Percentiles rank a stretch among this genome's conserved stretches.
phyloP scores from a whole-genome alignment of 2,329 filamentous ascomycete species.

The Teratosphaeria pseudoeucalypti region DNA sequence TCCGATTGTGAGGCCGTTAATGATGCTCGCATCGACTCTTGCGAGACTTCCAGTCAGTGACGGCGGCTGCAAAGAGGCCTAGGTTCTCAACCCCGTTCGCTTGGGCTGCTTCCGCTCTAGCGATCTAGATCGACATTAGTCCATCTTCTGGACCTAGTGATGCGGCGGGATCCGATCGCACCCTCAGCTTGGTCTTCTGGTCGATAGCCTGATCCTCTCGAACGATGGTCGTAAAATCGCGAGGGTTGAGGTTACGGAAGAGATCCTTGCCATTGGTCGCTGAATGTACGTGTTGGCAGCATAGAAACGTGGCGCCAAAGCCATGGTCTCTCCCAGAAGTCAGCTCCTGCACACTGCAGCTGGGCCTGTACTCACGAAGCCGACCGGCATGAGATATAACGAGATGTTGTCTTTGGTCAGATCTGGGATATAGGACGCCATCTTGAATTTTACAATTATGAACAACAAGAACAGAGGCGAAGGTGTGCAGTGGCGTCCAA shows the following conservation, averaged over 20 bases:
- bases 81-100: conserved; percentile 32
- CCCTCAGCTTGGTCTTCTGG: conserved; percentile 20
- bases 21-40: conserved; percentile 15
- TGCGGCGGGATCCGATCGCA: background rate
- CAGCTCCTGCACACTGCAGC: background rate
- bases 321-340: conserved; percentile 16
- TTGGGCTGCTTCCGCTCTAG: conserved; percentile 28
- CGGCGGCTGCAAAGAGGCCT: conserved; percentile 28
- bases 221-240: conserved; percentile 18
- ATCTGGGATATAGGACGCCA: conserved; percentile 13
- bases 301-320: conserved; percentile 27
- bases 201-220: conserved; percentile 23
- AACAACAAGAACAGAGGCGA: background rate
- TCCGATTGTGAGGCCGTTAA: conserved; percentile 20
- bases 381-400: conserved; percentile 20
- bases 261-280: conserved; percentile 7
- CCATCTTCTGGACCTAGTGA: background rate
- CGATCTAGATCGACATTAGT: conserved; percentile 11
- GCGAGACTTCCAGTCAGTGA: conserved; percentile 30
- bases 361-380: background rate
- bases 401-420: conserved; percentile 17
- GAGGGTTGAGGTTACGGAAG: conserved; percentile 20
- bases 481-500: background rate
- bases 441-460: conserved; percentile 1
- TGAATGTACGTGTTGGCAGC: conserved; percentile 14